A percentile compares a stretch with the other conserved stretches of the same genome.
These are phyloP conservation scores for Hymenoscyphus repandus DNA, from an alignment of 2,329 filamentous ascomycete species.

Conservation along the genomic window DNA sequence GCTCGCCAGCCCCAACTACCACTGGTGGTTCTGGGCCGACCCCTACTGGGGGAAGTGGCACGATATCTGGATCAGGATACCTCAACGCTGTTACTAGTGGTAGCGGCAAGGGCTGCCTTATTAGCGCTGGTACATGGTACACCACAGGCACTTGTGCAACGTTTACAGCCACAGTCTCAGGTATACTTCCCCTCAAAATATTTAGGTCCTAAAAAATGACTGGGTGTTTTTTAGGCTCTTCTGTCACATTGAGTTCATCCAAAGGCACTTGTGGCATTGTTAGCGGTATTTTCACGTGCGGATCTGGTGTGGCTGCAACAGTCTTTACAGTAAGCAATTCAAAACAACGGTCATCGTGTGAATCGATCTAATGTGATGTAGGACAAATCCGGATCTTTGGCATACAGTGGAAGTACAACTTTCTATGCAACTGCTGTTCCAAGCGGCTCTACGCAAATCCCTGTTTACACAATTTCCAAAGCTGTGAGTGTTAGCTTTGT, in stretches of 20 bases:
- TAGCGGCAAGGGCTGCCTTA: slow-evolving; percentile 57
- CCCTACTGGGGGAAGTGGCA: slow-evolving; percentile 30
- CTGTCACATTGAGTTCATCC: slow-evolving; percentile 46
- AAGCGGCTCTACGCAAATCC: slow-evolving; percentile 28
- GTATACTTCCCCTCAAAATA: slow-evolving; percentile 33
- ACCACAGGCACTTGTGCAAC: slow-evolving; percentile 62
- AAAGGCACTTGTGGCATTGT: slow-evolving; percentile 55
- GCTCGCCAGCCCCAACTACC: slow-evolving; percentile 28
- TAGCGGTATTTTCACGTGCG: slow-evolving; percentile 50
- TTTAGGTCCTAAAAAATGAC: neutral
- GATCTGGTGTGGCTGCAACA: slow-evolving; percentile 38
- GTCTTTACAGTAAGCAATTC: slow-evolving; percentile 30
- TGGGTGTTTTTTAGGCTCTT: slow-evolving; percentile 17
- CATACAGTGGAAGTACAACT: slow-evolving; percentile 24
- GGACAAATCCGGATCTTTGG: slow-evolving; percentile 20
- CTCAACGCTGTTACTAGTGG: slow-evolving; percentile 50
- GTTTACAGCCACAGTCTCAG: slow-evolving; percentile 49
- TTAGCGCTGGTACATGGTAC: slow-evolving; percentile 63
- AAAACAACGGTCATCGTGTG: no score
- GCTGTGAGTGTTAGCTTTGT: slow-evolving; percentile 28
- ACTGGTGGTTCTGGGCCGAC: slow-evolving; percentile 19
- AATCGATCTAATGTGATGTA: slow-evolving; percentile 2
- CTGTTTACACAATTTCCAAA: slow-evolving; percentile 26
- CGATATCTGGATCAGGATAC: slow-evolving; percentile 50
- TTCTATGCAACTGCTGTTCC: slow-evolving; percentile 33